Conservation (phyloP, 2,329 filamentous ascomycete species). For the Mycosphaerelloides madeirae region DNA sequence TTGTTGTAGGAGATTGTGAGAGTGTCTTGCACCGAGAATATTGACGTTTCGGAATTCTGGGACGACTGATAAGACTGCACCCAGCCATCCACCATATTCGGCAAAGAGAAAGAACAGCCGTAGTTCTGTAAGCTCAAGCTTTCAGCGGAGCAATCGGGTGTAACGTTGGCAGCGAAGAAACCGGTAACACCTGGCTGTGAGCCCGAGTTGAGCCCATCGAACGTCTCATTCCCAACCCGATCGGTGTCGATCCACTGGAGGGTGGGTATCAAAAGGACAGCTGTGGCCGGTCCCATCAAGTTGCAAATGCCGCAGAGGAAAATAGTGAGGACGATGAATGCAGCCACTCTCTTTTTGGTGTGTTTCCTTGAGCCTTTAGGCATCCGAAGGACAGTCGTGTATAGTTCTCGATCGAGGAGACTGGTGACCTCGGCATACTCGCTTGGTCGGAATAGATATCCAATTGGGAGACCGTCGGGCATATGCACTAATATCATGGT, state of each 20-base stretch:
- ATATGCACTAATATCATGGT: slow-evolving; percentile 24
- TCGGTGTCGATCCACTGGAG: slow-evolving; percentile 21
- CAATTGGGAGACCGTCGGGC: slow-evolving; percentile 25
- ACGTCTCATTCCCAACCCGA: neutral
- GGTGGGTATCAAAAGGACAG: slow-evolving; percentile 26
- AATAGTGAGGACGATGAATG: slow-evolving; percentile 18
- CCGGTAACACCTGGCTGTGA: neutral
- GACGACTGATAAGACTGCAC: slow-evolving; percentile 1
- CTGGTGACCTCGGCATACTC: slow-evolving; percentile 25
- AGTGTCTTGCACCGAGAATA: slow-evolving; percentile 3
- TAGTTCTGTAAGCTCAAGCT: slow-evolving; percentile 3
- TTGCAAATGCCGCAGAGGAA: slow-evolving; percentile 27
- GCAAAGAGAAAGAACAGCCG: slow-evolving; percentile 4
- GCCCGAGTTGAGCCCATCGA: neutral
- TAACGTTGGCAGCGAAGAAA: neutral
- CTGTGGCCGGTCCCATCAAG: slow-evolving; percentile 30
- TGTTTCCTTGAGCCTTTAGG: neutral
- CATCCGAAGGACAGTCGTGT: slow-evolving; percentile 15
- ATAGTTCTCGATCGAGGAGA: slow-evolving; percentile 24
- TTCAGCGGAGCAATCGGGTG: neutral
- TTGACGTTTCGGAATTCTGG: neutral
- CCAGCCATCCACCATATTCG: slow-evolving; percentile 11
- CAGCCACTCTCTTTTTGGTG: slow-evolving; percentile 2
- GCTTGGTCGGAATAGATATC: slow-evolving; percentile 25
- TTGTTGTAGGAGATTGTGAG: slow-evolving; percentile 11